Base-by-base conservation (phyloP, 345 rosid genomes). In the Sisymbrium irio region DNA sequence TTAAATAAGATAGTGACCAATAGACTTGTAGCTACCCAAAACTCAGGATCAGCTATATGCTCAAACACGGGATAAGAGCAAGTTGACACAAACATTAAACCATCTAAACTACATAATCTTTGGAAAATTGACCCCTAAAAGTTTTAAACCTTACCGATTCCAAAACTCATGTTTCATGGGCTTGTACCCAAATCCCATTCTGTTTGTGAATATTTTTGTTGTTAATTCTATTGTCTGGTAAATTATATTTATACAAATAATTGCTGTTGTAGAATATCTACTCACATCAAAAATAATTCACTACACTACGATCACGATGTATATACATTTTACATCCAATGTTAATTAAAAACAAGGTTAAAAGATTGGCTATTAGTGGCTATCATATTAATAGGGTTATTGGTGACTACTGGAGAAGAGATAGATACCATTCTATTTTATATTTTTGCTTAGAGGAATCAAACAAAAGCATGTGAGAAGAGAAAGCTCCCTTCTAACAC, bases 381-480 rank as follows among this genome's bases (percentile, higher is more conserved):
- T 53, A 40, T 32, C 66, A 41, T 39, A 56, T 37, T 37, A 46
- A 18, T 18, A 65, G 50, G 71, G 19, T 66, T 49, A 61, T 33
- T 50, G 20, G 32, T 60, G 47, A 50, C 12, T 58, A 19, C 20
- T 49, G 44, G 17, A 32, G 11, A 47, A 44, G 35, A 65, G 71
- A 55, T 55, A 62, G 45, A 51, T 72, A 35, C 60, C 33, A 56
- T 59, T 57, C 19, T 14, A 27, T 27, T 65, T 58, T 27, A n/a
- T 2, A 7, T 45, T 12, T 57, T 20, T 6, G 62, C 27, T 62
- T 69, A 69, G 65, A 76, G 28, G 22, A 45, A 62, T 76, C n/a
- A 55, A 69, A 62, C 75, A 69, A 63, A 55, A 62, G 53, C 71
- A 76, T 76, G 79, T 63, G 79, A 10, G 58, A 36, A 69, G 75